Base-by-base conservation (phyloP, 495 filamentous ascomycete species). In the Chlorociboria aeruginascens region DNA sequence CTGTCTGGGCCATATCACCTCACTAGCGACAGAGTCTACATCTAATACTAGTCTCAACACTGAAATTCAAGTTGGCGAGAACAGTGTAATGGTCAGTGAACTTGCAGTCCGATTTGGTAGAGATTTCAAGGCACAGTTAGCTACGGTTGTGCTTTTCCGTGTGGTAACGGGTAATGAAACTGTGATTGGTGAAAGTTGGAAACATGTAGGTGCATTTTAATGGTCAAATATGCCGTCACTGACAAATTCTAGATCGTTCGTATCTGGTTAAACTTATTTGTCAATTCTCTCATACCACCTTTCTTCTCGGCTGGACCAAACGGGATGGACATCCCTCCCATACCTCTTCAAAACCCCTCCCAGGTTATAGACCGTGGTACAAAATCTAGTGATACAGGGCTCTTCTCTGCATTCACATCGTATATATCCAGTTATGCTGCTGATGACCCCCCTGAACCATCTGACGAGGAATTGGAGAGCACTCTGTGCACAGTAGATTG, bases 371-470 rank as follows among this genome's bases (percentile, higher is more conserved):
- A 97, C 55, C 81, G 92, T 17, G 86, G 79, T 32, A 73, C 82
- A 36, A 84, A 84, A 48, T 68, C 77, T 31, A 78, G 65, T 50
- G 92, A 99, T 17, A 74, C 78, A 3, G 88, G 93, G 7, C 71
- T 99, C 16, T 83, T 99, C 58, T 95, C 88, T 4, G 86, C 92
- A 6, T 84, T 99, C 49, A 89, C 89, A 1, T 94, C 86, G 6
- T 97, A 96, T 53, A 85, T 99, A 16, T 93, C 89, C n/a, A 96
- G 89, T 61, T 96, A 97, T 67, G 92, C 93, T 25, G 93, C 89
- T 13, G 93, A 96, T 60, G 92, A 99, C 54, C 92, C 92, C 8
- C 92, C 92, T 6, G 93, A 97, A 65, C 92, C 92, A 1, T 96
- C 92, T 0, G 89, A 95, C 46, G 92, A 97, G 58, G 92, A 99